A percentile compares a stretch with the other conserved stretches of the same genome.
Evolutionary conservation across 352 stramenopile species (phyloP).

Genomic region (Phytophthora vignae): DNA sequence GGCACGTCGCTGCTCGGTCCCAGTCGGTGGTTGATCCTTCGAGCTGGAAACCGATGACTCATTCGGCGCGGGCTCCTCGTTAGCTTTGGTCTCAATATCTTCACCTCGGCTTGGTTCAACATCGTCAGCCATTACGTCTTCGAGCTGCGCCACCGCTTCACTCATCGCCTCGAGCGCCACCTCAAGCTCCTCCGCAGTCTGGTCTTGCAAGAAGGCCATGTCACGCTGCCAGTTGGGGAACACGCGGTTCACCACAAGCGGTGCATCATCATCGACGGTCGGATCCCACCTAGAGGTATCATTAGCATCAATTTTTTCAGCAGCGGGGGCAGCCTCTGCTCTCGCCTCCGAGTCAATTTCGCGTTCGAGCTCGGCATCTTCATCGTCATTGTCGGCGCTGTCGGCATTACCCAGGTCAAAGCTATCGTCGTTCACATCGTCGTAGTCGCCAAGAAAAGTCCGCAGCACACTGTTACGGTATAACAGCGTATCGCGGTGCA

Average conservation of each 20-base stretch:
- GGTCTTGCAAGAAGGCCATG: constrained; percentile 49
- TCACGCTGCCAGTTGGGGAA: constrained; percentile 60
- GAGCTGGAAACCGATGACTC: not conserved
- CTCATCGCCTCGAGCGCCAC: constrained; percentile 32
- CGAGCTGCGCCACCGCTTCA: constrained; percentile 10
- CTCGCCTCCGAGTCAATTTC: constrained; percentile 19
- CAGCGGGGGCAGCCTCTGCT: not conserved
- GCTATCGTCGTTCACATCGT: constrained; percentile 5
- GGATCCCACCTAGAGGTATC: not conserved
- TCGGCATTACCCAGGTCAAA: constrained; percentile 5
- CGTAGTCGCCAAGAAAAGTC: constrained; percentile 23
- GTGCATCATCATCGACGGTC: constrained; percentile 18
- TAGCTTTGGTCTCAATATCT: not conserved
- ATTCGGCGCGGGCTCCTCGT: not conserved
- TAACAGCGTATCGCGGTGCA: constrained; percentile 33
- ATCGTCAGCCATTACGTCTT: not conserved
- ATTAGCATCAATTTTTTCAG: not conserved
- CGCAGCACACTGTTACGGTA: constrained; percentile 45
- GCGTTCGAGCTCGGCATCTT: constrained; percentile 10
- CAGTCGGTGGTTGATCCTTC: not conserved
- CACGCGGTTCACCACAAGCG: constrained; percentile 52
- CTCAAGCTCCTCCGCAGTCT: constrained; percentile 41
- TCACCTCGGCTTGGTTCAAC: constrained; percentile 4
- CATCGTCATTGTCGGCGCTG: not conserved
- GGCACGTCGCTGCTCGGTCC: constrained; percentile 29